Conservation (phyloP, 1,284 basidiomycete genomes). For the Trichosporon ovoides region DNA sequence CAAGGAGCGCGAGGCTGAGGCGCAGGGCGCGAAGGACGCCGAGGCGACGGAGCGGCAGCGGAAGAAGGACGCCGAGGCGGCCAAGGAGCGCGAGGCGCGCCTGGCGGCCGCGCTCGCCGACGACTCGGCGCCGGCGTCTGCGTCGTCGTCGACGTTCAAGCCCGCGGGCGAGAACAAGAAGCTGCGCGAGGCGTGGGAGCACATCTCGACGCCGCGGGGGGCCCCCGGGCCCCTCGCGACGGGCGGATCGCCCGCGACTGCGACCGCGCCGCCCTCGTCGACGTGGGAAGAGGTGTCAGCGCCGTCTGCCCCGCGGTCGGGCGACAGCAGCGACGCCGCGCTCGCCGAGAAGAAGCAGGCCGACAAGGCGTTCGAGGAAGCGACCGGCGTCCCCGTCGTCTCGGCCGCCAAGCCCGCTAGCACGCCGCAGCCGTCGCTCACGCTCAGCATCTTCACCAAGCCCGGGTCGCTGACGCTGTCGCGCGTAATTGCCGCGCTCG, state of each 20-base stretch:
- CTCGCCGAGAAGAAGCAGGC: conserved; percentile 9
- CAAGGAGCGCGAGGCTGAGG: conserved; percentile 23
- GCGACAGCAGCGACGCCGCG: neutral
- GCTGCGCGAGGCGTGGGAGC: conserved; percentile 57
- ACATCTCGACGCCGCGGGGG: conserved; percentile 36
- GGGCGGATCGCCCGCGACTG: conserved; percentile 28
- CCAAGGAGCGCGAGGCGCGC: conserved; percentile 23
- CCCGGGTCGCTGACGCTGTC: conserved; percentile 70
- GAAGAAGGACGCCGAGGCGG: conserved; percentile 27
- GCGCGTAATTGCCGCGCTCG: conserved; percentile 72
- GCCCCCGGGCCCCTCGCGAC: neutral
- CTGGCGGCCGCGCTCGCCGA: conserved; percentile 17
- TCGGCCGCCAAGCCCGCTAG: conserved; percentile 21
- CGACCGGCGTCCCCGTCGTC: conserved; percentile 4
- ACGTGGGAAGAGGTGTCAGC: conserved; percentile 41
- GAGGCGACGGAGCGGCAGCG: conserved; percentile 18
- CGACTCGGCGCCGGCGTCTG: conserved; percentile 1
- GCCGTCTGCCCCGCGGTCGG: conserved; percentile 11
- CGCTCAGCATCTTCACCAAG: conserved; percentile 73
- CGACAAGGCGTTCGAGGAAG: conserved; percentile 4
- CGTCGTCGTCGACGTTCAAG: conserved; percentile 10
- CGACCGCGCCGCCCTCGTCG: conserved; percentile 35
- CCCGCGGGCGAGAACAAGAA: conserved; percentile 32
- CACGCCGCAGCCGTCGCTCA: conserved; percentile 53
- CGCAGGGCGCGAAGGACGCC: conserved; percentile 22